These are phyloP conservation scores for Draba incana DNA, from an alignment of 345 rosid species.

Conservation along the genomic window DNA sequence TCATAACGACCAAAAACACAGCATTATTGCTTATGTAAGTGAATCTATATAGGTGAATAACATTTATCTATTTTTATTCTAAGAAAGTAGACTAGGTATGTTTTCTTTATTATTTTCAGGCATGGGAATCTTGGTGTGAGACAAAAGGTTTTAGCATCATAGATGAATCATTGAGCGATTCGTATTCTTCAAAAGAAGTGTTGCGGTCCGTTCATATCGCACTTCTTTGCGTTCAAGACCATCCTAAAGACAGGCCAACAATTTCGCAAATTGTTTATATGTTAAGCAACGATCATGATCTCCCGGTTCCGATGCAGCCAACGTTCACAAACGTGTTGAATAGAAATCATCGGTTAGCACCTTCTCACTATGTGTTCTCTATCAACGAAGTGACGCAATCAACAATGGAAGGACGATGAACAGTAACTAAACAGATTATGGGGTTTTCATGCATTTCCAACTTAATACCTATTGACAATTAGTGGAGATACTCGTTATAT, in stretches of 20 bases:
- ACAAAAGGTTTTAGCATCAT: slow-evolving; percentile 7
- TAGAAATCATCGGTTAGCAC: background rate
- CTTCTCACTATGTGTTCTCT: slow-evolving; percentile 1
- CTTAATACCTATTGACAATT: too few species aligned
- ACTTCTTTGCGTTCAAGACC: slow-evolving; percentile 32
- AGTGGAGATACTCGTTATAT: too few species aligned
- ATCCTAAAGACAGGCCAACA: slow-evolving; percentile 17
- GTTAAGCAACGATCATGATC: slow-evolving; percentile 19
- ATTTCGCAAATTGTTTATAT: slow-evolving; percentile 8
- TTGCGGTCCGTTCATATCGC: slow-evolving; percentile 20
- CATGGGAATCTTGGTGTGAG: slow-evolving; percentile 30
- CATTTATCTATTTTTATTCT: background rate
- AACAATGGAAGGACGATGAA: slow-evolving; percentile 10
- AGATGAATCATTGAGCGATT: slow-evolving; percentile 11
- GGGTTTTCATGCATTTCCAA: too few species aligned
- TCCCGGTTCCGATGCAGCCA: slow-evolving; percentile 13
- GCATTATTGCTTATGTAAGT: background rate
- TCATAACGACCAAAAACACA: slow-evolving; percentile 1
- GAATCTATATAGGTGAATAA: background rate
- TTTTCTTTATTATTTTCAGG: background rate
- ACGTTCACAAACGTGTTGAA: slow-evolving; percentile 28
- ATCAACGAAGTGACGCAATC: slow-evolving; percentile 20
- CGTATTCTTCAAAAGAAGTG: slow-evolving; percentile 3
- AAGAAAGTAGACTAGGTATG: background rate
- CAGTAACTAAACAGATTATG: too few species aligned